Evolutionary conservation across 148 eudicot genomes (phyloP), one percentile per base, ranked within the genome.

Genomic region (Bassia scoparia): DNA sequence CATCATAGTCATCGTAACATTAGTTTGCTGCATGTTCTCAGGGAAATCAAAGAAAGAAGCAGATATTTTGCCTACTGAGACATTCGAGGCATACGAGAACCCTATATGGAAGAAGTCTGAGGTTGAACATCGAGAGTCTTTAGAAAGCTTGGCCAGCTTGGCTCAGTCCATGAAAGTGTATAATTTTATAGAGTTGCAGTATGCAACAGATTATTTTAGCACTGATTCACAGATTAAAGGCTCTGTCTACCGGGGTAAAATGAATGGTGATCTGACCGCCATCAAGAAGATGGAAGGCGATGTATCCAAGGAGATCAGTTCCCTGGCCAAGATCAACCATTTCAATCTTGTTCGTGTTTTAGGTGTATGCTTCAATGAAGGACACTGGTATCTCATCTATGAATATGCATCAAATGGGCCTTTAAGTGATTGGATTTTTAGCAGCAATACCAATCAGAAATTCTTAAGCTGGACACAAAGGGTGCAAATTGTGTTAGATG

Each of bases 401-500:
- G 99, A 95, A 66, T 92, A 84, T 67, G 97, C 92, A n/a, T 77
- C 81, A 1, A 91, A 91, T 38, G 99, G 99, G 30, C 83, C 90
- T 1, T 82, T 95, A 70, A 83, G 83, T 31, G 92, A 84, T 33
- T 89, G 99, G 96, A 86, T 95, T 60, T 80, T 72, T 66, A 62
- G 73, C 70, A 58, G 74, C 23, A 74, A 63, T 61, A 60, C 29
- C 44, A 77, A 83, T 69, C 71, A 77, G 13, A 87, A 84, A 81
- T 80, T 73, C 64, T 74, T 95, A 74, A 87, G 78, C 71, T 95
- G 97, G 96, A 86, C 83, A 20, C 88, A 86, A 63, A 88, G 97
- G 75, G 67, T 91, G 54, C 96, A 91, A 48, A 87, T 91, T 73
- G 84, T 84, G 63, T 59, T 88, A 37, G 98, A 95, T 81, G 89